Evolutionary conservation across 202 grass and related monocot species (phyloP), one percentile per base, ranked within the genome.

Genomic region (Bolboschoenoplectus hybrid): DNA sequence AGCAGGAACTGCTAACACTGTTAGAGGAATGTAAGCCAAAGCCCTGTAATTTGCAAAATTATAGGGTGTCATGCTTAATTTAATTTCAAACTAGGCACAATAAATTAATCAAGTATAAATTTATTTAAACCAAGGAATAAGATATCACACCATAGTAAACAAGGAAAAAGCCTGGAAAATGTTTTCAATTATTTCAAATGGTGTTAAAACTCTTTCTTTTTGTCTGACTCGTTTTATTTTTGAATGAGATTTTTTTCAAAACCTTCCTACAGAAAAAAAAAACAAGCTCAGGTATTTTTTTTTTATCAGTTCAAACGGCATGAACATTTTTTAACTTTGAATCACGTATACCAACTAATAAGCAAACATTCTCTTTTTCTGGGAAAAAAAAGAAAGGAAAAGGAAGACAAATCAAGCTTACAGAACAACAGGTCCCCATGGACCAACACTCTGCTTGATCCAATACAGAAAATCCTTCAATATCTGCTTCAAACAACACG

Each of bases 371-470:
- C 6, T 57, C 6, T 86, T 86, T 66, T 52, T 51, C 19, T 19
- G 19, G n/a, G 4, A 3, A 66, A 66, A 47, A 11, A 17, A 36
- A 6, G 16, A 39, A 41, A 53, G 26, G 46, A 74, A 11, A 67
- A 49, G 63, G 75, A 70, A 19, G 45, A 43, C 35, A 7, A 63
- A 26, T 73, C 7, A 45, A 14, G 89, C 93, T 98, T 98, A 98
- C 96, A 98, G 83, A 60, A 98, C 91, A 74, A 98, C 57, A 92
- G 96, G 93, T 82, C 96, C 96, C 96, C 96, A 98, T 83, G 89
- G 89, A 66, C 96, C 96, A 67, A 98, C 76, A 87, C 93, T 98
- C 74, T 91, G 88, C 89, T 95, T 98, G 84, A 95, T 92, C 96
- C 96, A 98, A 85, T 91, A 68, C 68, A 98, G 74, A 85, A 98